A percentile compares a stretch with the other conserved stretches of the same genome.
Evolutionary conservation across 768 basidiomycete genomes (phyloP).

Genomic region (Cystobasidium onofrii): DNA sequence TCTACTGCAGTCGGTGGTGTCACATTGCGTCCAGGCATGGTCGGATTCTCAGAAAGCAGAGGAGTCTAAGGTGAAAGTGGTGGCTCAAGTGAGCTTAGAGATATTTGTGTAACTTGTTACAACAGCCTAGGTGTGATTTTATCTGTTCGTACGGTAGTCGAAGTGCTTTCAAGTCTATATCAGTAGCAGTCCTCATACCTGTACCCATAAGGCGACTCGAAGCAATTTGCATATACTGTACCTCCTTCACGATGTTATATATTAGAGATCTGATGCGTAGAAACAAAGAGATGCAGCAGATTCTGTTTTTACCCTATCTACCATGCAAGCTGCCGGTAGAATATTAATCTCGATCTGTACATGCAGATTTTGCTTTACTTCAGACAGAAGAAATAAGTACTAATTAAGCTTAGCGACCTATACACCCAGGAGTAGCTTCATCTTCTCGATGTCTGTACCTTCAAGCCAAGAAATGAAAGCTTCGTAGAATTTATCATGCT

Average conservation of each 20-base stretch:
- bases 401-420: too few species aligned
- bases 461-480: slow-evolving; percentile 38
- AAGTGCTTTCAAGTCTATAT: background rate
- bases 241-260: background rate
- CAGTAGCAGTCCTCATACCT: background rate
- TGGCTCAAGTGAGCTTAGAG: too few species aligned
- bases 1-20: too few species aligned
- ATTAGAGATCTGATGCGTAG: background rate
- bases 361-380: too few species aligned
- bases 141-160: background rate
- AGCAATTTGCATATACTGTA: background rate
- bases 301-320: background rate
- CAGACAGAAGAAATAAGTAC: too few species aligned
- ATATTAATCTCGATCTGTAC: background rate
- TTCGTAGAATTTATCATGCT: slow-evolving; percentile 40
- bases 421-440: slow-evolving; percentile 39
- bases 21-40: too few species aligned
- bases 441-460: slow-evolving; percentile 36
- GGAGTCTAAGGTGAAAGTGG: too few species aligned
- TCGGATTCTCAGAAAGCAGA: too few species aligned
- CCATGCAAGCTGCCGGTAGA: too few species aligned
- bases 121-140: background rate
- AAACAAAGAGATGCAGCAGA: background rate
- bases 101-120: too few species aligned
- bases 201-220: background rate